phyloP scores from a whole-genome alignment of 129 eudicot species.

The Pulicaria dysenterica region DNA sequence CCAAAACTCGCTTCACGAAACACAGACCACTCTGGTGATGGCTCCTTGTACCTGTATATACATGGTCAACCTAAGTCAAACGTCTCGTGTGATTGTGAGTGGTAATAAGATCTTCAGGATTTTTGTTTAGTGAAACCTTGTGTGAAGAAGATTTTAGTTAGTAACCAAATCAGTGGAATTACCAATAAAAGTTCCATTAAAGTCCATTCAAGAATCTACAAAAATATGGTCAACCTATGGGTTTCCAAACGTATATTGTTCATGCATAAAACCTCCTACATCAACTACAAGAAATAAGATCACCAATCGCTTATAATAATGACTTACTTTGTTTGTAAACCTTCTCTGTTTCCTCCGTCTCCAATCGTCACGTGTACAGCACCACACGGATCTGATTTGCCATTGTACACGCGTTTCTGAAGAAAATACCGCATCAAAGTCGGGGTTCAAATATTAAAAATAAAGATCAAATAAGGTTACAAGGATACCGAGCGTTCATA shows the following conservation, averaged over 20 bases:
- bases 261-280: too few species aligned
- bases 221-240: too few species aligned
- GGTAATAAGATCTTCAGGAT: too few species aligned
- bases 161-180: too few species aligned
- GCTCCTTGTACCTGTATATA: slow-evolving; percentile 63
- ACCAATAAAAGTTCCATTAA: too few species aligned
- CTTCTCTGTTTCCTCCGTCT: slow-evolving; percentile 96
- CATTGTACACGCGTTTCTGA: slow-evolving; percentile 78
- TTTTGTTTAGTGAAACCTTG: too few species aligned
- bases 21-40: slow-evolving; percentile 89
- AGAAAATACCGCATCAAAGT: slow-evolving; percentile 10
- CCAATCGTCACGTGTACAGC: slow-evolving; percentile 94
- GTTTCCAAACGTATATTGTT: too few species aligned
- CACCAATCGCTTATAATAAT: neutral
- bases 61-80: slow-evolving; percentile 5
- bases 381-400: slow-evolving; percentile 81
- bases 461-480: neutral
- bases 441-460: neutral
- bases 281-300: too few species aligned
- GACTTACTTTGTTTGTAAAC: slow-evolving; percentile 74
- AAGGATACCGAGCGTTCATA: slow-evolving; percentile 86
- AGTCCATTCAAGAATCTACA: too few species aligned
- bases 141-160: too few species aligned
- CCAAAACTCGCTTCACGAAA: slow-evolving; percentile 98
- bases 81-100: neutral